phyloP scores from a whole-genome alignment of 345 rosid species.

The Xanthoceras sorbifolium region DNA sequence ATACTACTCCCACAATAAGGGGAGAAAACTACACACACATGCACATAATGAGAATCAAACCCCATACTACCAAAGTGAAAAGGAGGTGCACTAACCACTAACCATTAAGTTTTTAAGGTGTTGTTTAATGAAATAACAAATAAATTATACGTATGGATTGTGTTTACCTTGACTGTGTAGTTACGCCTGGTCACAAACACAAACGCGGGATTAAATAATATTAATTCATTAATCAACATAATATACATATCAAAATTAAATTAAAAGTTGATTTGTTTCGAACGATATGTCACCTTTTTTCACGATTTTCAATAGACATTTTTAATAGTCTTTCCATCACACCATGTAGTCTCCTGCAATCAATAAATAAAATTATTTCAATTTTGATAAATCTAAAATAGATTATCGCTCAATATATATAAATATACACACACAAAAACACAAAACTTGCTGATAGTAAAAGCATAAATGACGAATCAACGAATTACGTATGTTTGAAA shows the following conservation, averaged over 20 bases:
- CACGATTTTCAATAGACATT: background rate
- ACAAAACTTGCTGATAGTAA: too few species aligned
- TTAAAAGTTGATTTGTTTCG: background rate
- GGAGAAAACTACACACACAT: too few species aligned
- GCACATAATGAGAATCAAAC: too few species aligned
- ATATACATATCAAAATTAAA: background rate
- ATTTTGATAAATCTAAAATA: too few species aligned
- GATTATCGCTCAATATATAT: too few species aligned
- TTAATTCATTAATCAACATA: background rate
- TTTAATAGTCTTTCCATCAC: background rate
- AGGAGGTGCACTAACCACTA: too few species aligned
- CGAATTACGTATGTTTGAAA: too few species aligned
- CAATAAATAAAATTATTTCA: background rate
- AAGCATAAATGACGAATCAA: background rate
- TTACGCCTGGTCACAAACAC: slow-evolving; percentile 21
- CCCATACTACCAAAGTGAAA: too few species aligned
- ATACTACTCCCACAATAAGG: too few species aligned
- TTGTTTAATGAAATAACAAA: too few species aligned
- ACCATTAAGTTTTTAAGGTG: background rate
- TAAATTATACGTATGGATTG: too few species aligned
- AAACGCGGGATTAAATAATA: background rate
- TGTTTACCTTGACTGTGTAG: slow-evolving; percentile 26
- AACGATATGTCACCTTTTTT: slow-evolving; percentile 25
- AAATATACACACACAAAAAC: too few species aligned
- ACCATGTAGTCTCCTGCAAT: background rate